Evolutionary conservation across 208 protist species (phyloP).

Genomic region (Trypanosomatidae sp.): DNA sequence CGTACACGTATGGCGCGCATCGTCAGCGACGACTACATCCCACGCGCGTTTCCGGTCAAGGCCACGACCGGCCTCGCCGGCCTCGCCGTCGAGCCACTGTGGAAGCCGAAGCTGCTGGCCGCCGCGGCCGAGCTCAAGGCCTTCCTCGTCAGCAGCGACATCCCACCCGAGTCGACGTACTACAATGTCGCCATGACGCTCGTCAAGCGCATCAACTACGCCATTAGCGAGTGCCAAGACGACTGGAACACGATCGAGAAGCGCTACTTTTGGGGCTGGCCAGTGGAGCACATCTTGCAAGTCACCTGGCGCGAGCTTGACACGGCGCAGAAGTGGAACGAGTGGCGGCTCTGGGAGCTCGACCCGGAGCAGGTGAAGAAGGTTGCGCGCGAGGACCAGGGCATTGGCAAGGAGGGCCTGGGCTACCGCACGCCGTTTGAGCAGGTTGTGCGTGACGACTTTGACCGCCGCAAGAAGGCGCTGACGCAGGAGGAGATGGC

Average conservation of each 20-base stretch:
- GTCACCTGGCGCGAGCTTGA: slow-evolving; percentile 86
- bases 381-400: slow-evolving; percentile 77
- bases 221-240: slow-evolving; percentile 78
- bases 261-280: slow-evolving; percentile 88
- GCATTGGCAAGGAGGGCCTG: slow-evolving; percentile 75
- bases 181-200: slow-evolving; percentile 87
- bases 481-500: slow-evolving; percentile 89
- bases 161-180: slow-evolving; percentile 84
- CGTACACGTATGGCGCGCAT: slow-evolving; percentile 27
- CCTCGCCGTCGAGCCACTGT: slow-evolving; percentile 82
- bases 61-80: slow-evolving; percentile 79
- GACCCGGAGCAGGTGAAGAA: slow-evolving; percentile 89
- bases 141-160: slow-evolving; percentile 74
- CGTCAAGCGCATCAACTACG: slow-evolving; percentile 83
- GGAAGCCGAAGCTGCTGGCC: slow-evolving; percentile 85
- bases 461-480: slow-evolving; percentile 87
- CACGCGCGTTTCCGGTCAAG: slow-evolving; percentile 85
- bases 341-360: slow-evolving; percentile 87
- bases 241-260: slow-evolving; percentile 88
- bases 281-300: slow-evolving; percentile 86
- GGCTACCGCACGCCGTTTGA: slow-evolving; percentile 83
- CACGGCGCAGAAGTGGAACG: slow-evolving; percentile 89
- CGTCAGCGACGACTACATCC: slow-evolving; percentile 88
- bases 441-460: slow-evolving; percentile 85
- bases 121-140: slow-evolving; percentile 72